Conservation (phyloP, 768 basidiomycete species). For the Phallus indusiatus region DNA sequence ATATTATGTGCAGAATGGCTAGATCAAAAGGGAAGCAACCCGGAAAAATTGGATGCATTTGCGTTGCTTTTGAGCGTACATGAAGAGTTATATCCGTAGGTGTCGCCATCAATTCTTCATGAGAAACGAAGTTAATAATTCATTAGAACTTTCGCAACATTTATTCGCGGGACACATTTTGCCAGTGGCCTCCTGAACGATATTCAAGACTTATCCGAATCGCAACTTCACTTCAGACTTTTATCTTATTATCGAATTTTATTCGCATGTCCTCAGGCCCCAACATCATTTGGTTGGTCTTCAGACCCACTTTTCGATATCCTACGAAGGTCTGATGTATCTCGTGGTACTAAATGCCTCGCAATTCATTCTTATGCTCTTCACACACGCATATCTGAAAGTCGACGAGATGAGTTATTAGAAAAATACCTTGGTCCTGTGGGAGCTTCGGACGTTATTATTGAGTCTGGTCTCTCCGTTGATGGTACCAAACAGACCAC, state of each 20-base stretch:
- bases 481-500: conserved; percentile 36
- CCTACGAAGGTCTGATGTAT: conserved; percentile 43
- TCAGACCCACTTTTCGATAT: conserved; percentile 32
- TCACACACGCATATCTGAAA: conserved; percentile 72
- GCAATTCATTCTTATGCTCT: conserved; percentile 72
- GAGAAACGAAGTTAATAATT: not conserved
- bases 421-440: conserved; percentile 48
- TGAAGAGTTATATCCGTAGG: conserved; percentile 26
- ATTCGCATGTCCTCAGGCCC: conserved; percentile 61
- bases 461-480: conserved; percentile 44
- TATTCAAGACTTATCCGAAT: conserved; percentile 24
- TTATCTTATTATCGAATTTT: conserved; percentile 78
- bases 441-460: conserved; percentile 48
- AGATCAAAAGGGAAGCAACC: conserved; percentile 30
- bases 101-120: not conserved
- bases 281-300: conserved; percentile 54
- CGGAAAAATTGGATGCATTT: conserved; percentile 29
- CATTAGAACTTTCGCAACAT: conserved; percentile 14
- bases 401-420: conserved; percentile 60
- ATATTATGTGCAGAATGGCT: conserved; percentile 83
- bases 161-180: conserved; percentile 51
- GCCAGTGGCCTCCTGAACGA: conserved; percentile 21
- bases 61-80: conserved; percentile 18
- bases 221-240: conserved; percentile 57
- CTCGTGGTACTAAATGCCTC: conserved; percentile 55